phyloP scores from a whole-genome alignment of 108 stramenopile species.

The Cyclotella baltica region DNA sequence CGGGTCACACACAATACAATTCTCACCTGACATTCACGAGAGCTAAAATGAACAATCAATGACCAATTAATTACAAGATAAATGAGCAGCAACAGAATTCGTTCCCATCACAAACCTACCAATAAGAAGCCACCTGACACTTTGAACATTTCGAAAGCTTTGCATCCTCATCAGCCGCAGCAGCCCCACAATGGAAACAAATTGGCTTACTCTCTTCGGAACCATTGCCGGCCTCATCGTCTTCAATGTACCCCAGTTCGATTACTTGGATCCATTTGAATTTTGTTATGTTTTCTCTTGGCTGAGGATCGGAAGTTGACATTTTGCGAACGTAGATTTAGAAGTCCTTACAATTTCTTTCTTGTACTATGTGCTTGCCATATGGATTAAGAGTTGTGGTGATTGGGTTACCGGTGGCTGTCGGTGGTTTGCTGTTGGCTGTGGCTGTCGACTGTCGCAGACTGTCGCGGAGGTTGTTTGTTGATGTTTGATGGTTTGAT shows the following conservation, averaged over 20 bases:
- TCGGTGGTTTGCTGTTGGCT: too few relatives aligned
- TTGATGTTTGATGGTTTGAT: too few relatives aligned
- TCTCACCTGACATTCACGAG: constrained; percentile 69
- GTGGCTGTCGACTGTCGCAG: too few relatives aligned
- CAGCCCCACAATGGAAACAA: constrained; percentile 73
- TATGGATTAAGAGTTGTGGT: too few relatives aligned
- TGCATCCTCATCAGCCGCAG: constrained; percentile 12
- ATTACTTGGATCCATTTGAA: constrained; percentile 68
- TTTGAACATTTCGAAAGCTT: constrained; percentile 56
- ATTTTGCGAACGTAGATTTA: too few relatives aligned
- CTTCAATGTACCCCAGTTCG: constrained; percentile 73
- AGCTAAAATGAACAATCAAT: constrained; percentile 5
- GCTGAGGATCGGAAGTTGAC: too few relatives aligned
- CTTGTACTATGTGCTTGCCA: too few relatives aligned
- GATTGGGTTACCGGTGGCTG: too few relatives aligned
- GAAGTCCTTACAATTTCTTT: too few relatives aligned
- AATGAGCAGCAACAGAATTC: neutral
- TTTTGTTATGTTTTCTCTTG: too few relatives aligned
- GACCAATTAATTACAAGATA: neutral
- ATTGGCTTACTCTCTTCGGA: constrained; percentile 17
- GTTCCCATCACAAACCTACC: constrained; percentile 20
- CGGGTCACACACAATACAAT: neutral
- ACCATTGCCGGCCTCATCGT: constrained; percentile 27
- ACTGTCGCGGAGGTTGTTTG: too few relatives aligned
- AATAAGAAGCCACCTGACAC: constrained; percentile 80